Evolutionary conservation across 108 stramenopile species (phyloP).

Genomic region (Fragilaria crotonensis): DNA sequence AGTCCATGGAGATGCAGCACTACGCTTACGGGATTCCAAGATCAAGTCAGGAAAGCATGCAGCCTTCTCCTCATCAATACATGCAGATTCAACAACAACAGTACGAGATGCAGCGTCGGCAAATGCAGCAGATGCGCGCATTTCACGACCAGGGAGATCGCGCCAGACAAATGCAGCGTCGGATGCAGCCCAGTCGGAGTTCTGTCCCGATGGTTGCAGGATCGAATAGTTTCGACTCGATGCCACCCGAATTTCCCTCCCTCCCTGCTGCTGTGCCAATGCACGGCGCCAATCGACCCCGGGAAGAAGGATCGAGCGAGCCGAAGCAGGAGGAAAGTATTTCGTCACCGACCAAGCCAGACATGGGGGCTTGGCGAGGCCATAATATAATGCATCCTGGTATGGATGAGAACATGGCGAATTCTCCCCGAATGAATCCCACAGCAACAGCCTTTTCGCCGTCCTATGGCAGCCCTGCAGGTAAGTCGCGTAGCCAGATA

Average conservation of each 20-base stretch:
- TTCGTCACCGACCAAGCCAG: background rate
- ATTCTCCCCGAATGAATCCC: constrained; percentile 21
- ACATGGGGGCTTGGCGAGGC: background rate
- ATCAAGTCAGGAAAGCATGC: background rate
- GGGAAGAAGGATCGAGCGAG: background rate
- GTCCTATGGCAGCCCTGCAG: constrained; percentile 1
- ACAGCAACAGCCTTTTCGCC: constrained; percentile 21
- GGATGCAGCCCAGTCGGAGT: no score
- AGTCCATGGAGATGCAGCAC: background rate
- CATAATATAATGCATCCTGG: background rate
- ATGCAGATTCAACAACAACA: constrained; percentile 4
- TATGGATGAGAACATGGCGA: background rate
- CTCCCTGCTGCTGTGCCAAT: background rate
- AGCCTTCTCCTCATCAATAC: background rate
- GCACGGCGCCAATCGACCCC: background rate
- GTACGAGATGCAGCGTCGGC: background rate
- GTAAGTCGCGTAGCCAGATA: background rate
- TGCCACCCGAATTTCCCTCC: background rate
- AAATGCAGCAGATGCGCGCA: constrained; percentile 7
- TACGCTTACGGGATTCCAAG: background rate
- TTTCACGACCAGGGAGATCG: constrained; percentile 1
- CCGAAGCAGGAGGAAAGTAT: background rate
- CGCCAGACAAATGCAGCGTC: background rate
- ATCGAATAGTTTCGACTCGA: no score
- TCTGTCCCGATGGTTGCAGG: no score